Conservation (phyloP, 140 eudicot genomes). For the Ambrosia hybrid region DNA sequence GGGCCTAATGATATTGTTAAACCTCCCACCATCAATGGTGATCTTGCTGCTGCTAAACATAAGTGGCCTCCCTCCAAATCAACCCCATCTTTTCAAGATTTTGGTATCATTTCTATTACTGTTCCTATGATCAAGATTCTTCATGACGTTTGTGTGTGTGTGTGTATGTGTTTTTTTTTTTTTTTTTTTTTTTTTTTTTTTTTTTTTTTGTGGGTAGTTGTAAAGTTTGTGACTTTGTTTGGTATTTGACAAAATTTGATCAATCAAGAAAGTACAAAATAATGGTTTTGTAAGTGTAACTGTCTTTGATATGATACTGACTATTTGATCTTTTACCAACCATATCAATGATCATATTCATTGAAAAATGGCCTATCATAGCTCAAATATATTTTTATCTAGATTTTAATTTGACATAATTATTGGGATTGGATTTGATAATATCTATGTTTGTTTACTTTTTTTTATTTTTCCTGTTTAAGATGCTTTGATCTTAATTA, state of each 20-base stretch:
- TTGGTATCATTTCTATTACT: conserved; percentile 32
- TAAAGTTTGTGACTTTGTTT: conserved; percentile 3
- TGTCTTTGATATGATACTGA: no score
- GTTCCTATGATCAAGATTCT: background rate
- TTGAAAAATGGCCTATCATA: background rate
- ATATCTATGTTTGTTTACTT: background rate
- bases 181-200: background rate
- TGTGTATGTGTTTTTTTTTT: no score
- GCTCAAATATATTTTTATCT: background rate
- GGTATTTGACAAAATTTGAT: background rate
- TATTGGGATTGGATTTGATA: background rate
- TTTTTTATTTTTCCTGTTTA: background rate
- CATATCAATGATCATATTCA: no score
- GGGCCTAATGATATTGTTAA: conserved; percentile 32
- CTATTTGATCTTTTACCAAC: no score
- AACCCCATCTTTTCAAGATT: conserved; percentile 25
- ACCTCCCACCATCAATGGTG: conserved; percentile 27
- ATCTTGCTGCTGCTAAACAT: conserved; percentile 30
- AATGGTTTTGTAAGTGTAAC: no score
- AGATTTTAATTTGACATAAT: background rate
- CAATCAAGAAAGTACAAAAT: background rate
- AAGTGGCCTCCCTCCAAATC: conserved; percentile 6
- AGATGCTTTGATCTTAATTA: background rate
- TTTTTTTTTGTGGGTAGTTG: conserved; percentile 7
- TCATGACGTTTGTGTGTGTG: background rate